These are phyloP conservation scores for Bretschneidera sinensis DNA, from an alignment of 345 rosid genomes.

Conservation along the genomic window DNA sequence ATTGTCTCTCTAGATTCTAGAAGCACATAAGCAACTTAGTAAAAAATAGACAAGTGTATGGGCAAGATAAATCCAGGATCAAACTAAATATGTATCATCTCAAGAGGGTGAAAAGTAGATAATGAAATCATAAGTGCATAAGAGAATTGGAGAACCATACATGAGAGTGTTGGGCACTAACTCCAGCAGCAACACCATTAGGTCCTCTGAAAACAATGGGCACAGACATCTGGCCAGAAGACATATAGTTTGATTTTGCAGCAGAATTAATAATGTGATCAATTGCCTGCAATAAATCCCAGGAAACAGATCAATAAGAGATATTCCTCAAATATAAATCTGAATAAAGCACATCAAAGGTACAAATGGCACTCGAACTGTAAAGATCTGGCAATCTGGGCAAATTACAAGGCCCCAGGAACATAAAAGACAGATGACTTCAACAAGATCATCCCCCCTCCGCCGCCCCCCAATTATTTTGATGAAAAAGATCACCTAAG, in stretches of 20 bases:
- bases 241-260: constrained; percentile 66
- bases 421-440: background rate
- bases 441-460: background rate
- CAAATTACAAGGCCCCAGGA: background rate
- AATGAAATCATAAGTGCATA: background rate
- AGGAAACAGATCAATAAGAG: background rate
- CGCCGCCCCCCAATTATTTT: background rate
- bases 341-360: background rate
- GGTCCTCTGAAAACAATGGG: constrained; percentile 80
- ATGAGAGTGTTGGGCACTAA: constrained; percentile 79
- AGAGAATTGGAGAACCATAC: constrained; percentile 20
- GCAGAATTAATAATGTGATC: constrained; percentile 75
- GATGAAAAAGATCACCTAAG: too few relatives aligned
- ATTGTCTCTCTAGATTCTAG: background rate
- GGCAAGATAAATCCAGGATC: background rate
- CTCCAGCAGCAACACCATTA: constrained; percentile 86
- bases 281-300: constrained; percentile 45
- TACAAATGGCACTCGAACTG: background rate
- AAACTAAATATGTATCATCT: background rate
- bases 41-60: background rate
- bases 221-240: constrained; percentile 56
- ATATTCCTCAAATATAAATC: background rate
- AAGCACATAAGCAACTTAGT: constrained; percentile 2
- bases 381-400: background rate
- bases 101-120: background rate